Evolutionary conservation across 2,329 filamentous ascomycete species (phyloP).

Genomic region (Tolypocladium amazonense): DNA sequence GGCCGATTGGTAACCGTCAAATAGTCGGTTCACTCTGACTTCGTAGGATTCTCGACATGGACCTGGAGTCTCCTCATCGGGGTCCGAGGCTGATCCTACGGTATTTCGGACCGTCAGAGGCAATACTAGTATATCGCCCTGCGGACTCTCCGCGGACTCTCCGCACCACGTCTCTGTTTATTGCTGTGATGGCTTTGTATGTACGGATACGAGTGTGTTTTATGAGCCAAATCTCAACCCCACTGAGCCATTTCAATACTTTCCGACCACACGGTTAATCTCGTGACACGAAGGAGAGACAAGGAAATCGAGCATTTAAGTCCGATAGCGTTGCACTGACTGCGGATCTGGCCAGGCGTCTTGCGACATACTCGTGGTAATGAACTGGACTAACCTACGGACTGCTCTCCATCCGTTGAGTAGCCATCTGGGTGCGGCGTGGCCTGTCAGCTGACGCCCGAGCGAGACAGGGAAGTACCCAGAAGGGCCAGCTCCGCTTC

Average conservation of each 20-base stretch:
- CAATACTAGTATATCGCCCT: neutral
- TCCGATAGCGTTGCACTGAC: neutral
- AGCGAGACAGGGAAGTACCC: neutral
- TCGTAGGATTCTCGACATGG: neutral
- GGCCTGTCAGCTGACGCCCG: neutral
- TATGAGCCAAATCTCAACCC: neutral
- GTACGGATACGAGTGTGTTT: neutral
- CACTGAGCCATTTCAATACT: neutral
- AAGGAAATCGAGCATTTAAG: neutral
- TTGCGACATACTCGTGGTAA: no score
- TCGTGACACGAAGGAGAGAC: neutral
- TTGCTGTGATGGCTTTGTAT: neutral
- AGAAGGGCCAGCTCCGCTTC: neutral
- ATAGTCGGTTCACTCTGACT: neutral
- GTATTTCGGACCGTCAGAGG: neutral
- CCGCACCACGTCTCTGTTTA: neutral
- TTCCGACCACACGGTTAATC: no score
- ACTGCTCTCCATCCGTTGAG: neutral
- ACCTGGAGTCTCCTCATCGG: neutral
- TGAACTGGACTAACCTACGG: neutral
- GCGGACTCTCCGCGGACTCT: neutral
- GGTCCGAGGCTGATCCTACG: no score
- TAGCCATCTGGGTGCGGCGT: neutral
- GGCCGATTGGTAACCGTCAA: no score
- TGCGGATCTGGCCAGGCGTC: neutral